phyloP scores from a whole-genome alignment of 345 rosid genomes.

The Lepidium didymum region DNA sequence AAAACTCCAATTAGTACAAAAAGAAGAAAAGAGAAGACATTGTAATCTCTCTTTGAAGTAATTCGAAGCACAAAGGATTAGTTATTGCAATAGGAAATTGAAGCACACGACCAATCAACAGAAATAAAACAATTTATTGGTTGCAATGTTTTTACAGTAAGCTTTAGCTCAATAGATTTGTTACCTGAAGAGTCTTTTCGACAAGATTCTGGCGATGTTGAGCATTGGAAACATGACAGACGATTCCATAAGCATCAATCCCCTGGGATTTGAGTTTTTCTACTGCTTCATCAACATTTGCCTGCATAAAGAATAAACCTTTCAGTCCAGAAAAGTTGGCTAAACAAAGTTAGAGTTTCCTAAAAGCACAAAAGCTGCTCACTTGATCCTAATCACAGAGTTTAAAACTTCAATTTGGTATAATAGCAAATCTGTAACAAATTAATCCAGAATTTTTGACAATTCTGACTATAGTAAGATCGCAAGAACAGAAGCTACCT shows the following conservation, averaged over 20 bases:
- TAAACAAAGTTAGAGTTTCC: neutral
- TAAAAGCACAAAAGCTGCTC: neutral
- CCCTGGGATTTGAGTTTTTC: slow-evolving; percentile 61
- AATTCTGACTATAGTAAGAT: neutral
- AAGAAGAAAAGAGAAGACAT: neutral
- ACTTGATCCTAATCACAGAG: neutral
- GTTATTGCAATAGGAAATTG: neutral
- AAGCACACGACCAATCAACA: neutral
- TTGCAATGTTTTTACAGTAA: neutral
- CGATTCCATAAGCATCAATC: slow-evolving; percentile 66
- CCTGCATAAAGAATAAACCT: slow-evolving; percentile 29
- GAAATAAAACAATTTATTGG: neutral
- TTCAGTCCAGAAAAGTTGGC: neutral
- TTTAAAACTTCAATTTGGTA: neutral
- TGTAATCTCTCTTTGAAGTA: neutral
- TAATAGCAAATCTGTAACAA: neutral
- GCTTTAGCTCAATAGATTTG: neutral
- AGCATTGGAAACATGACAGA: slow-evolving; percentile 76
- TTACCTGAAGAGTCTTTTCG: slow-evolving; percentile 60
- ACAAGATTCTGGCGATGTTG: slow-evolving; percentile 74
- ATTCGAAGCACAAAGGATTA: neutral
- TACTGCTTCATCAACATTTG: slow-evolving; percentile 79
- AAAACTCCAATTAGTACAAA: neutral
- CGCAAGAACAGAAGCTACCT: neutral
- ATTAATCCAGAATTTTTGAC: neutral